A percentile compares a stretch with the other conserved stretches of the same genome.
These are phyloP conservation scores for Berkeleyomyces basicola DNA, from an alignment of 2,329 filamentous ascomycete genomes.

Conservation along the genomic window DNA sequence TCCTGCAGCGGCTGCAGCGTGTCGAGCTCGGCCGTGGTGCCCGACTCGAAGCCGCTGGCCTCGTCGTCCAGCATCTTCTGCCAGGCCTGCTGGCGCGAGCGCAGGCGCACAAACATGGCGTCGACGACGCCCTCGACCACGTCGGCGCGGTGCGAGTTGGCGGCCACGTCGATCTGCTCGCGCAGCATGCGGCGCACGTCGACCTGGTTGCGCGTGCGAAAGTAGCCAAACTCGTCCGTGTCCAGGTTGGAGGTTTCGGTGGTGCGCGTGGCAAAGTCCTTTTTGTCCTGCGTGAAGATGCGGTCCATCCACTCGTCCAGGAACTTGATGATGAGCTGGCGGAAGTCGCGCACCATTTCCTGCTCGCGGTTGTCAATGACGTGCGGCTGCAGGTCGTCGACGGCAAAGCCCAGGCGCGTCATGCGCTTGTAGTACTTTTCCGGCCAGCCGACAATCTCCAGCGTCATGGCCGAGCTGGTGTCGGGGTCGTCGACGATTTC, in stretches of 20 bases:
- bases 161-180: constrained; percentile 76
- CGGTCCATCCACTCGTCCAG: constrained; percentile 96
- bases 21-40: constrained; percentile 35
- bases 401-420: constrained; percentile 66
- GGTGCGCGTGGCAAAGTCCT: constrained; percentile 62
- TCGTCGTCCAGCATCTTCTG: constrained; percentile 80
- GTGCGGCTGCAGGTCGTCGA: constrained; percentile 65
- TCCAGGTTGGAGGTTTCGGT: constrained; percentile 63
- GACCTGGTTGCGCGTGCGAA: constrained; percentile 78
- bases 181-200: constrained; percentile 97
- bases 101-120: constrained; percentile 81
- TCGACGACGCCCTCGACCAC: constrained; percentile 92
- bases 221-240: constrained; percentile 73
- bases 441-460: constrained; percentile 87
- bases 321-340: constrained; percentile 84
- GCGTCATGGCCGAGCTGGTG: constrained; percentile 69
- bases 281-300: constrained; percentile 68
- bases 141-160: constrained; percentile 69
- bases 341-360: constrained; percentile 85
- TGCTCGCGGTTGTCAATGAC: constrained; percentile 79
- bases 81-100: constrained; percentile 69
- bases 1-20: constrained; percentile 72
- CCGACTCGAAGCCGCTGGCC: constrained; percentile 51
- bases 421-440: constrained; percentile 96
- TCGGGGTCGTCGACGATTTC: constrained; percentile 69